Evolutionary conservation across 2,329 filamentous ascomycete genomes (phyloP), one percentile per base, ranked within the genome.

Genomic region (Thielaviopsis ethacetica): DNA sequence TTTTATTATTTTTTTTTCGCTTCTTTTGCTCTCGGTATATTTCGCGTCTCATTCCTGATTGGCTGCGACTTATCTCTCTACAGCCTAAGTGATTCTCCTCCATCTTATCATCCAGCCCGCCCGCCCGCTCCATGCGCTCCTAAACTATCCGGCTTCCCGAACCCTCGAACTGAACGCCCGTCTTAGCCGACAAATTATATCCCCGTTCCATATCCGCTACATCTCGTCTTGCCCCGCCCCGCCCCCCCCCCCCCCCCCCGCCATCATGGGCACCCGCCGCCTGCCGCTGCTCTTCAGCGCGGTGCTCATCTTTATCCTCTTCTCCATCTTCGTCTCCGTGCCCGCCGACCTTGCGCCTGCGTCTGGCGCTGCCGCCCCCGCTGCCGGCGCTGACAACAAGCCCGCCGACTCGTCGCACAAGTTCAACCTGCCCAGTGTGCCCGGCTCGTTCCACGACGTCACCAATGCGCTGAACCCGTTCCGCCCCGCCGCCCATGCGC

Each of bases 401-500:
- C 34, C 54, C 26, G 26, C 56, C 12, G 19, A 73, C 55, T 74
- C 79, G 54, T 74, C 79, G 63, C 73, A 73, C 66, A 77, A 75
- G 62, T 71, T 75, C 54, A 72, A 76, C 15, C 70, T 80, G 27
- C 75, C 76, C 22, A 74, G 74, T 63, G 70, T 78, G 56, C 75
- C 73, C 60, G 70, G 71, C 62, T 26, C 68, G 59, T 64, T 66
- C 47, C 63, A 68, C 54, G 71, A 73, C 38, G 63, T 73, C 30
- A 78, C 73, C 66, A 79, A 71, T 64, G 72, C 74, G 21, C 71
- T 79, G 64, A 85, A 84, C 64, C 85, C 84, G 0, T 91, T 91
- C 69, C 78, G 79, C 49, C 79, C 80, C 49, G 79, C 83, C 21
- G 78, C 82, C 12, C 88, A 94, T 68, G 79, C 82, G 62, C 86